A percentile compares a stretch with the other conserved stretches of the same genome.
These are phyloP conservation scores for Pichia cactophila DNA, from an alignment of 1,139 yeast species.

Conservation along the genomic window DNA sequence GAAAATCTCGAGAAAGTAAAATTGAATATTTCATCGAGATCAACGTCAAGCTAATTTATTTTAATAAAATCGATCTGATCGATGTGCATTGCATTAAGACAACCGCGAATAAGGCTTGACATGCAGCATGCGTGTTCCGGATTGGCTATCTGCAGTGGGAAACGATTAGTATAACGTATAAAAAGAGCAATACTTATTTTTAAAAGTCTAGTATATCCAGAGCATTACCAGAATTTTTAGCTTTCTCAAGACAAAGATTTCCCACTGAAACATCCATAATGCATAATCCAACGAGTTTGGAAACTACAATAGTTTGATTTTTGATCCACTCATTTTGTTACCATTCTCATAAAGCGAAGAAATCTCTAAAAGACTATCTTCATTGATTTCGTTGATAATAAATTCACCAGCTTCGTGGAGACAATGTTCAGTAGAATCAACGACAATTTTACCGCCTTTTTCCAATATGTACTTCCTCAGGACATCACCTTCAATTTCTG, in stretches of 20 bases:
- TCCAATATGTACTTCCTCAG: conserved; percentile 26
- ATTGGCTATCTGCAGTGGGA: too few relatives aligned
- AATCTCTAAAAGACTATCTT: conserved; percentile 38
- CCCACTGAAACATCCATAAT: conserved; percentile 54
- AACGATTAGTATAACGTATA: too few relatives aligned
- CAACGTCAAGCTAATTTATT: too few relatives aligned
- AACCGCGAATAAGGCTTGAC: too few relatives aligned
- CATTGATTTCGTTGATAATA: conserved; percentile 36
- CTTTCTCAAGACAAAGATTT: conserved; percentile 23
- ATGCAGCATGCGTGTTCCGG: too few relatives aligned
- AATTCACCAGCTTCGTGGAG: conserved; percentile 60
- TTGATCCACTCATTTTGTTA: conserved; percentile 8
- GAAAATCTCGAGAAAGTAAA: background rate
- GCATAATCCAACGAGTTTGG: conserved; percentile 53
- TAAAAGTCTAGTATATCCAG: conserved; percentile 20
- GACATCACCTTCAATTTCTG: conserved; percentile 47
- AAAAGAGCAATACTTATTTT: too few relatives aligned
- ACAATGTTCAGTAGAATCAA: conserved; percentile 53
- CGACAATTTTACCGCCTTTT: conserved; percentile 39
- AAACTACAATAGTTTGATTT: conserved; percentile 32
- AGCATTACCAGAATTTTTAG: conserved; percentile 24
- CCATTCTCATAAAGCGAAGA: conserved; percentile 30
- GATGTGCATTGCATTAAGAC: too few relatives aligned
- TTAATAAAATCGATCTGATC: too few relatives aligned
- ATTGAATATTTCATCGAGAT: too few relatives aligned